Evolutionary conservation across 2,329 filamentous ascomycete species (phyloP).

Genomic region (Torrubiella hemipterigena): DNA sequence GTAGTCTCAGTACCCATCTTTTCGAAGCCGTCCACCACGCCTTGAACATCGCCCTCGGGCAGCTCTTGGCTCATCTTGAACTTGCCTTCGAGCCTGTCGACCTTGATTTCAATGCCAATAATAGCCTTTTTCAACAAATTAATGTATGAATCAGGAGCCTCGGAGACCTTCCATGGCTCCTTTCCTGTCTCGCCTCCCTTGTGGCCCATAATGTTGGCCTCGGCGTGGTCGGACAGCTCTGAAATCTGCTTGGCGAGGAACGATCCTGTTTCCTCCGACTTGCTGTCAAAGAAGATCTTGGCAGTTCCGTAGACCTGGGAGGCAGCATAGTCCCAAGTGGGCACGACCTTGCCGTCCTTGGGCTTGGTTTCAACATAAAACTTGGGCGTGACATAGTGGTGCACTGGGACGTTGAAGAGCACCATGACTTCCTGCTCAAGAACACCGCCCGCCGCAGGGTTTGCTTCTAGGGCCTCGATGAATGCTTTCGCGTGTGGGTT

Average conservation of each 20-base stretch:
- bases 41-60: constrained; percentile 36
- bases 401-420: constrained; percentile 44
- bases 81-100: constrained; percentile 45
- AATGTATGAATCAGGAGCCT: constrained; percentile 45
- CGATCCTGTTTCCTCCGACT: constrained; percentile 25
- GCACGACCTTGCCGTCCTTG: constrained; percentile 51
- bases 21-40: constrained; percentile 45
- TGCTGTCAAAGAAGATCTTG: constrained; percentile 38
- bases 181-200: constrained; percentile 17
- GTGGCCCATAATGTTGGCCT: constrained; percentile 43
- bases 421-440: constrained; percentile 46
- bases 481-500: constrained; percentile 55
- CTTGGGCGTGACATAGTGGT: constrained; percentile 58
- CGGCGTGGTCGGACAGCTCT: constrained; percentile 38
- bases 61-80: constrained; percentile 58
- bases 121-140: constrained; percentile 45
- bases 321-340: constrained; percentile 60
- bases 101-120: constrained; percentile 46
- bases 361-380: constrained; percentile 59
- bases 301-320: constrained; percentile 51
- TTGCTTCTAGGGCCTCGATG: constrained; percentile 28
- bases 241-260: constrained; percentile 40
- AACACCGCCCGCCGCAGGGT: constrained; percentile 12
- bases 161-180: constrained; percentile 41
- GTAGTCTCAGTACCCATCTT: constrained; percentile 4